Percentiles rank a stretch among this genome's conserved stretches.
phyloP scores from a whole-genome alignment of 2,329 filamentous ascomycete genomes.

The Fusarium protoensiforme region DNA sequence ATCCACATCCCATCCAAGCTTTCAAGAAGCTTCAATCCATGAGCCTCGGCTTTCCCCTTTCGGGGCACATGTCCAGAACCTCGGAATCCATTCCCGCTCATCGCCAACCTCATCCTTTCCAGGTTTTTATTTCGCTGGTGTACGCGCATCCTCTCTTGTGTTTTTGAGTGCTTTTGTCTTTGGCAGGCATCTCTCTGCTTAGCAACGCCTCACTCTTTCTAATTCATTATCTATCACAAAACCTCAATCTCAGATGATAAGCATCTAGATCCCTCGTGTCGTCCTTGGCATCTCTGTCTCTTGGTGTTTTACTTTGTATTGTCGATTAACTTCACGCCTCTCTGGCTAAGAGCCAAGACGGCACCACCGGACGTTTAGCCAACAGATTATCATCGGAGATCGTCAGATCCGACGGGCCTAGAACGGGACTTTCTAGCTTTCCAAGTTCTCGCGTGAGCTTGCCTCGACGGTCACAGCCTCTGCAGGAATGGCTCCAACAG shows the following conservation, averaged over 20 bases:
- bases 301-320: conserved; percentile 5
- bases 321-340: conserved; percentile 23
- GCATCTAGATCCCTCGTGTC: conserved; percentile 19
- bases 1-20: conserved; percentile 8
- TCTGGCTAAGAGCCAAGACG: conserved; percentile 9
- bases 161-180: neutral
- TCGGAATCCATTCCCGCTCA: conserved; percentile 28
- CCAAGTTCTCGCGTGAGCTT: neutral
- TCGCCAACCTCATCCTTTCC: conserved; percentile 10
- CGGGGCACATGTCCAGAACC: conserved; percentile 13
- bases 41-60: conserved; percentile 39
- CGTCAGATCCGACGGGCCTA: conserved; percentile 4
- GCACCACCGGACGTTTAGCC: conserved; percentile 3
- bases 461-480: neutral
- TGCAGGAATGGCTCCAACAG: conserved; percentile 21
- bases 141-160: neutral
- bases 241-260: neutral
- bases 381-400: neutral
- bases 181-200: neutral
- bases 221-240: conserved; percentile 1
- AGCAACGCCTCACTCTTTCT: neutral
- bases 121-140: neutral
- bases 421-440: conserved; percentile 2
- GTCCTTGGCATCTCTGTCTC: conserved; percentile 4
- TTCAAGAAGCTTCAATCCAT: neutral